These are phyloP conservation scores for Henckelia pumila DNA, from an alignment of 257 asterid species.

Conservation along the genomic window DNA sequence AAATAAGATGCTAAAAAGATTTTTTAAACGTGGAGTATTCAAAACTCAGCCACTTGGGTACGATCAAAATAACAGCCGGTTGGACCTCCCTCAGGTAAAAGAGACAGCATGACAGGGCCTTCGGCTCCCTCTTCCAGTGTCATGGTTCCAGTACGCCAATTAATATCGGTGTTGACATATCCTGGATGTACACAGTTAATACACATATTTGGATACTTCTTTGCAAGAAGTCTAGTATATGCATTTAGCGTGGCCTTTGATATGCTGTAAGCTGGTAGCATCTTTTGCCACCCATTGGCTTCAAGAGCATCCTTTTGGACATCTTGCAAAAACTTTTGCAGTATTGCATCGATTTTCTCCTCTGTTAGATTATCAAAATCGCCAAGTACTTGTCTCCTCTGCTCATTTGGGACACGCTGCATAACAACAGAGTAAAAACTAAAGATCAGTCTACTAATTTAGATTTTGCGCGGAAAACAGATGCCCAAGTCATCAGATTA, in stretches of 20 bases:
- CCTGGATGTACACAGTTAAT: conserved; percentile 83
- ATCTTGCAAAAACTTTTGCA: conserved; percentile 51
- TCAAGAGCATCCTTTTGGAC: conserved; percentile 48
- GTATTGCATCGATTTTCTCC: conserved; percentile 49
- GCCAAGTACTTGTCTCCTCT: conserved; percentile 54
- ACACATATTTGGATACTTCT: conserved; percentile 57
- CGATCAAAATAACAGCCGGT: conserved; percentile 73
- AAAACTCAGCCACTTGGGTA: conserved; percentile 48
- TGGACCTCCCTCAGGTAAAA: conserved; percentile 61
- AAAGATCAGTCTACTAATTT: not conserved
- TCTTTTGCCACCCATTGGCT: conserved; percentile 75
- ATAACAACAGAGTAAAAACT: conserved; percentile 15
- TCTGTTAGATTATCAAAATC: conserved; percentile 59
- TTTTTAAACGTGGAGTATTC: conserved; percentile 16
- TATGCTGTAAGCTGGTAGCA: conserved; percentile 77
- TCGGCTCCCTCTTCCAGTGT: conserved; percentile 65
- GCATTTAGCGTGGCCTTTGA: conserved; percentile 76
- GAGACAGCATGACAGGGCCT: conserved; percentile 69
- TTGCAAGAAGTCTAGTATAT: conserved; percentile 69
- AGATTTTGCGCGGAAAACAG: not conserved
- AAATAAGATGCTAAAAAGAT: not conserved
- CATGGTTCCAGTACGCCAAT: conserved; percentile 59
- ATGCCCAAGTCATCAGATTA: not conserved
- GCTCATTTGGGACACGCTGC: conserved; percentile 66
- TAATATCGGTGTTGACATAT: conserved; percentile 62